These are phyloP conservation scores for Chalciporus sp. DNA, from an alignment of 1,284 basidiomycete species.

Conservation along the genomic window DNA sequence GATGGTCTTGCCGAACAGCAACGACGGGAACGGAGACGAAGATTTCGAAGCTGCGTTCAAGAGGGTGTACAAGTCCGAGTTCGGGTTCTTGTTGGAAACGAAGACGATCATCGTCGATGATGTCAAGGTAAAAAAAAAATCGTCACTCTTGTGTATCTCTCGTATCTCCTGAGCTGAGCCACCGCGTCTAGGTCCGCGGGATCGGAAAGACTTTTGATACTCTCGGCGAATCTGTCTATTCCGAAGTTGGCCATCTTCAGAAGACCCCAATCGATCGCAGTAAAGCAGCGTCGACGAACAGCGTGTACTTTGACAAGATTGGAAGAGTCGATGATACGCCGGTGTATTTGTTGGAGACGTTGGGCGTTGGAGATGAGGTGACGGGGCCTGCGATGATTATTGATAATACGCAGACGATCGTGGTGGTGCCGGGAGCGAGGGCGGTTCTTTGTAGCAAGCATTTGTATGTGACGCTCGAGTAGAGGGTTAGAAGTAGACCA, in stretches of 20 bases:
- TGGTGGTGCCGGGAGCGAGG: slow-evolving; percentile 71
- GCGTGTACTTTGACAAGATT: slow-evolving; percentile 79
- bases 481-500: slow-evolving; percentile 3
- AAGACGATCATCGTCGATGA: slow-evolving; percentile 86
- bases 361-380: slow-evolving; percentile 73
- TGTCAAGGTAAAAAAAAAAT: slow-evolving; percentile 59
- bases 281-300: slow-evolving; percentile 53
- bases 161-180: too few relatives aligned
- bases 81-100: slow-evolving; percentile 88
- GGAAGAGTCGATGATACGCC: slow-evolving; percentile 80
- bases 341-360: slow-evolving; percentile 69
- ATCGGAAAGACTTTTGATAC: slow-evolving; percentile 90
- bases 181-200: slow-evolving; percentile 54
- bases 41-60: slow-evolving; percentile 85
- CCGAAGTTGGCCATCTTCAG: slow-evolving; percentile 60
- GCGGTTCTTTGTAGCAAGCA: slow-evolving; percentile 72
- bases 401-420: slow-evolving; percentile 91
- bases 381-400: slow-evolving; percentile 88
- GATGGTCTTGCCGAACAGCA: slow-evolving; percentile 73
- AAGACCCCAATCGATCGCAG: slow-evolving; percentile 43
- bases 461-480: slow-evolving; percentile 64
- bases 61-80: slow-evolving; percentile 77
- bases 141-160: too few relatives aligned
- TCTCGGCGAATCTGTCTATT: slow-evolving; percentile 80
- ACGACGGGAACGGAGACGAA: slow-evolving; percentile 58